Conservation (phyloP, 306 rosid genomes). For the Hippophae gyantsensis region DNA sequence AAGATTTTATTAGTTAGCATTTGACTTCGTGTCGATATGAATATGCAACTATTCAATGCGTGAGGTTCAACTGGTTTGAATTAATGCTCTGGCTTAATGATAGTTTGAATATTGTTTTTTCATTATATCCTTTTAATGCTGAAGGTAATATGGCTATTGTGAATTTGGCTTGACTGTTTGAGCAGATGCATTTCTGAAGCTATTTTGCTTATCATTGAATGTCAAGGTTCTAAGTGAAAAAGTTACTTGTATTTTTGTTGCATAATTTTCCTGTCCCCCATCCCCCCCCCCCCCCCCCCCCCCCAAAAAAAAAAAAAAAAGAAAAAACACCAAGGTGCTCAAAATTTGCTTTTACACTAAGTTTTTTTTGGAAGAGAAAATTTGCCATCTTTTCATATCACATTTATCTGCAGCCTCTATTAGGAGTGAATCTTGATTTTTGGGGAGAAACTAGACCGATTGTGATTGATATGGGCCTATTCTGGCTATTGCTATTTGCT, state of each 20-base stretch:
- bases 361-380: neutral
- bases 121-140: constrained; percentile 5
- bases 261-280: neutral
- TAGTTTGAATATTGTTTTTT: neutral
- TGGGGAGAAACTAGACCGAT: neutral
- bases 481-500: neutral
- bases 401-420: neutral
- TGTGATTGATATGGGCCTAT: neutral
- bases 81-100: neutral
- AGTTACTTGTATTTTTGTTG: no score
- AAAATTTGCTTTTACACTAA: neutral
- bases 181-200: neutral
- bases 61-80: neutral
- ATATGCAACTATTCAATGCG: neutral
- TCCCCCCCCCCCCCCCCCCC: neutral
- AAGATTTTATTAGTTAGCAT: neutral
- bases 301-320: no score
- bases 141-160: neutral
- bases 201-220: neutral
- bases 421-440: neutral
- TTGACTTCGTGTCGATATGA: neutral
- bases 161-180: neutral
- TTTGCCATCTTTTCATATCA: neutral
- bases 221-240: neutral
- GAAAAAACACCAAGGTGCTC: no score